phyloP scores from a whole-genome alignment of 352 stramenopile species.

The Aphanomyces euteiches region DNA sequence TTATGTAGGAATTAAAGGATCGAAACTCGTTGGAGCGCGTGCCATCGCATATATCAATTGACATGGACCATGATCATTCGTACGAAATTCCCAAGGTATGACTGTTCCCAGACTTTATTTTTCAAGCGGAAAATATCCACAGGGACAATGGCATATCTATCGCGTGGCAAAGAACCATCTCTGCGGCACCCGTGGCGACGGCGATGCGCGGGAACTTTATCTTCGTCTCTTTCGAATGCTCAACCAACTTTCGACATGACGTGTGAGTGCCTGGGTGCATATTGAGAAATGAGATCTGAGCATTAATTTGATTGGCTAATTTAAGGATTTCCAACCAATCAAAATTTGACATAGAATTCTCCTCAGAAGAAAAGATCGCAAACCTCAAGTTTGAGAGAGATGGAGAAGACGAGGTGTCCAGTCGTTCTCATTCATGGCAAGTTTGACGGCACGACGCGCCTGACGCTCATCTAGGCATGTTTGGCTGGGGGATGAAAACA shows the following conservation, averaged over 20 bases:
- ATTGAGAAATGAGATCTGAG: too few relatives aligned
- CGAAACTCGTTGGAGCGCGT: slow-evolving; percentile 34
- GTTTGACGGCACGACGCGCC: background rate
- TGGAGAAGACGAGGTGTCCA: slow-evolving; percentile 16
- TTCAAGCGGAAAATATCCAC: background rate
- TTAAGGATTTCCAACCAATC: background rate
- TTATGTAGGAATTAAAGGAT: background rate
- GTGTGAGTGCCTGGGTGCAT: too few relatives aligned
- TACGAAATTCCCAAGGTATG: slow-evolving; percentile 36
- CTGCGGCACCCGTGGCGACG: slow-evolving; percentile 64
- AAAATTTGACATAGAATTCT: background rate
- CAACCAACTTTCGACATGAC: background rate
- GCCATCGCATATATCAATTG: slow-evolving; percentile 71
- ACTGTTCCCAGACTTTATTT: slow-evolving; percentile 35
- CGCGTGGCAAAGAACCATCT: slow-evolving; percentile 73
- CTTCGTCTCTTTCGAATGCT: slow-evolving; percentile 51
- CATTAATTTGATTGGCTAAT: background rate
- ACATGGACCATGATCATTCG: slow-evolving; percentile 41
- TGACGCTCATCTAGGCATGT: slow-evolving; percentile 15
- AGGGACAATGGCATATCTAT: slow-evolving; percentile 74
- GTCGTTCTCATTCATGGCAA: slow-evolving; percentile 21
- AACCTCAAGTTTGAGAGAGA: background rate
- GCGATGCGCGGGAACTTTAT: slow-evolving; percentile 57
- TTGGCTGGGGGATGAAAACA: slow-evolving; percentile 24
- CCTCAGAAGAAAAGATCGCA: too few relatives aligned